Conservation (phyloP, 306 rosid species). For the Rosa rugosa region DNA sequence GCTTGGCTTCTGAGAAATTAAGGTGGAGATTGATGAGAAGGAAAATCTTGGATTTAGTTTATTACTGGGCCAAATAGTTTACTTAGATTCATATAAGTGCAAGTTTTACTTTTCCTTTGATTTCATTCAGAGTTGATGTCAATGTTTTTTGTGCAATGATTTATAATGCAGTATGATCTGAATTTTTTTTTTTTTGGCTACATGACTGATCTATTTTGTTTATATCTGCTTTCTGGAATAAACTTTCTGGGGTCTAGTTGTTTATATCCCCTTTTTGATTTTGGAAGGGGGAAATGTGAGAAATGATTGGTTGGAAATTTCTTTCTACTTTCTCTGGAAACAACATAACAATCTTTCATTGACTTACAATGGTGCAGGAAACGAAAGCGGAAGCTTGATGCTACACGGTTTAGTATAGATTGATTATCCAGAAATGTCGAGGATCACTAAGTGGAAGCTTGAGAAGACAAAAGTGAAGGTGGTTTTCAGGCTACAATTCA, state of each 20-base stretch:
- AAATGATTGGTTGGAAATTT: background rate
- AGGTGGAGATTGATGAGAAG: background rate
- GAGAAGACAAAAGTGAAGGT: conserved; percentile 99
- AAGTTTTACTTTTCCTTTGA: conserved; percentile 12
- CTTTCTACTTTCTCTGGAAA: background rate
- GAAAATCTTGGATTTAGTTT: conserved; percentile 24
- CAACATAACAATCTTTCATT: background rate
- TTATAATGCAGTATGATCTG: conserved; percentile 5
- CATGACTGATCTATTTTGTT: background rate
- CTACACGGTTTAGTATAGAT: conserved; percentile 34
- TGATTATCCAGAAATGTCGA: conserved; percentile 67
- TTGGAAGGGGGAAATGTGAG: conserved; percentile 9
- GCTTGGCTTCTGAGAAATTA: background rate
- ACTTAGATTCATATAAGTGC: conserved; percentile 13
- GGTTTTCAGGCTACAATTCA: conserved; percentile 94
- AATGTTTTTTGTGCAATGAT: background rate
- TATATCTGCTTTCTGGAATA: conserved; percentile 8
- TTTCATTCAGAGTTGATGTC: background rate
- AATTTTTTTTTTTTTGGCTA: background rate
- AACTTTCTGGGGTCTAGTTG: background rate
- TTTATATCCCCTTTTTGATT: background rate
- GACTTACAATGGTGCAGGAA: conserved; percentile 30
- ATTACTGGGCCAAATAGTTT: conserved; percentile 12
- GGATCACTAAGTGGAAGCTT: conserved; percentile 84
- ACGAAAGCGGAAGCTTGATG: conserved; percentile 28